phyloP scores from a whole-genome alignment of 208 protist genomes.

The Leishmania tropica region DNA sequence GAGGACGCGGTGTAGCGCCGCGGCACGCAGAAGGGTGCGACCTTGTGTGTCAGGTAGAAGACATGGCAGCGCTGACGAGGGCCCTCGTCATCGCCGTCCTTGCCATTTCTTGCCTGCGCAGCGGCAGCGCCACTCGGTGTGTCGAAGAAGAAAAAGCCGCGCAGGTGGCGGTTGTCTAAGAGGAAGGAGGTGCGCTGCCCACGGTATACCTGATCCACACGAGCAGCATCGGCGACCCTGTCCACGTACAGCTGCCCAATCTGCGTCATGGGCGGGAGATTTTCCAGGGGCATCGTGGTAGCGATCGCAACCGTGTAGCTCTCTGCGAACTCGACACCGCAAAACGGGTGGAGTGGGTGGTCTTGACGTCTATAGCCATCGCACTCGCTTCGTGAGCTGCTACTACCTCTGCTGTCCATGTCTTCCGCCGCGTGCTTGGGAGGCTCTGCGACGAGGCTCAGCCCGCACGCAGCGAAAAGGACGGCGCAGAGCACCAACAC shows the following conservation, averaged over 20 bases:
- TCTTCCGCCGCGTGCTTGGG: constrained; percentile 6
- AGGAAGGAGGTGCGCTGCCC: constrained; percentile 31
- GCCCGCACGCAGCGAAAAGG: neutral
- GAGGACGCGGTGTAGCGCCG: constrained; percentile 26
- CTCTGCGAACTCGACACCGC: constrained; percentile 28
- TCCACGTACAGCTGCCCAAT: constrained; percentile 46
- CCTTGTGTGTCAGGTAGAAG: constrained; percentile 22
- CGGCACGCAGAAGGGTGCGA: constrained; percentile 48
- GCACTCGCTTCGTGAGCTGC: neutral
- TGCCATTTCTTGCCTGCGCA: neutral
- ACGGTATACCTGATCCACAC: constrained; percentile 36
- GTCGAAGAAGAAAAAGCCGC: constrained; percentile 21
- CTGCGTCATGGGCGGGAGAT: constrained; percentile 25
- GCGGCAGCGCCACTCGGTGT: neutral
- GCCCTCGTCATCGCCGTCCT: neutral
- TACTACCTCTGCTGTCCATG: neutral
- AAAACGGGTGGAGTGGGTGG: constrained; percentile 2
- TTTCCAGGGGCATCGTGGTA: constrained; percentile 30
- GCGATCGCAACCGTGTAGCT: constrained; percentile 40
- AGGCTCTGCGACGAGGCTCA: neutral
- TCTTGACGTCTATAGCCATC: neutral
- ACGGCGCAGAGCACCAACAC: neutral
- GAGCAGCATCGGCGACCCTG: constrained; percentile 6
- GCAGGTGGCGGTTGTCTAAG: constrained; percentile 32
- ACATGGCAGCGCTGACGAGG: constrained; percentile 24